phyloP scores from a whole-genome alignment of 805 yeast genomes.

The Millerago galiae region DNA sequence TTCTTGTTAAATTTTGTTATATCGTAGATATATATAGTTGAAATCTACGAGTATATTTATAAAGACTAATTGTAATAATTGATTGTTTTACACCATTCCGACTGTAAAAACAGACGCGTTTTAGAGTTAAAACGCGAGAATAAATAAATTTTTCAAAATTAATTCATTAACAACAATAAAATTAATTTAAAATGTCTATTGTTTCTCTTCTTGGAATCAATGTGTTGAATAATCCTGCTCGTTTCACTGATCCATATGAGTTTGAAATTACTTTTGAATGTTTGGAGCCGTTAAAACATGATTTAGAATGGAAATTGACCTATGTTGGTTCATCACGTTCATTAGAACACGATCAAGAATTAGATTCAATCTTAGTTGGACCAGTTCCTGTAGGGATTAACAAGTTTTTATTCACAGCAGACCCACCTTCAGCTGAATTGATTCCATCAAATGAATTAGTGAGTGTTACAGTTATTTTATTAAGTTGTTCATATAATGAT shows the following conservation, averaged over 20 bases:
- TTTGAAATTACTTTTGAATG: constrained; percentile 98
- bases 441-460: constrained; percentile 96
- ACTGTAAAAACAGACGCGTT: too few relatives aligned
- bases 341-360: constrained; percentile 91
- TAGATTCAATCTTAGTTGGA: constrained; percentile 94
- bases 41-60: too few relatives aligned
- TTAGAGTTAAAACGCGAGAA: too few relatives aligned
- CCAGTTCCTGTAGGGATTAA: constrained; percentile 98
- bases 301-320: constrained; percentile 94
- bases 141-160: too few relatives aligned
- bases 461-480: constrained; percentile 86
- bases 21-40: too few relatives aligned
- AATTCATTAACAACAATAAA: neutral
- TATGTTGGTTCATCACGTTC: constrained; percentile 96
- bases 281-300: constrained; percentile 76
- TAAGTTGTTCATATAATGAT: constrained; percentile 90
- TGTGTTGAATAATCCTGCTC: constrained; percentile 91
- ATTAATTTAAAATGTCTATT: constrained; percentile 64
- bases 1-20: too few relatives aligned
- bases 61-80: too few relatives aligned
- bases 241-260: constrained; percentile 87
- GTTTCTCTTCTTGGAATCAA: constrained; percentile 88
- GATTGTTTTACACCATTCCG: too few relatives aligned
- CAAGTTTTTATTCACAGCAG: constrained; percentile 87
- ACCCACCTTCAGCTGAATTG: constrained; percentile 92